Conservation (phyloP, 2,329 filamentous ascomycete genomes). For the Chaetomium olivaceum region DNA sequence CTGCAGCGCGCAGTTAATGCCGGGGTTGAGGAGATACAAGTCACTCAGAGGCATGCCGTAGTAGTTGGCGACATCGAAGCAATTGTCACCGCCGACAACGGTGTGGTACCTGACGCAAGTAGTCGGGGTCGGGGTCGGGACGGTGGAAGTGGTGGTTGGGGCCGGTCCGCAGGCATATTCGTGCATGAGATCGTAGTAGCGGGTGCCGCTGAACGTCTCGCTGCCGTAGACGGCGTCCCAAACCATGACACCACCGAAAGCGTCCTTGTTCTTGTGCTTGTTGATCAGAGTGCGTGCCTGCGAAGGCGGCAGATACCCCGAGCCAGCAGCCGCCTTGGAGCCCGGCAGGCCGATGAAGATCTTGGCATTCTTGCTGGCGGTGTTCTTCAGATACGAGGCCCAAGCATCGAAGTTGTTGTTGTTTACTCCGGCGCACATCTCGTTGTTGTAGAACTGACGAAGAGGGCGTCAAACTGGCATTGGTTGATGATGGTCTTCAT, state of each 20-base stretch:
- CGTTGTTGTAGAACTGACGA: conserved; percentile 54
- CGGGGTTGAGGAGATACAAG: conserved; percentile 25
- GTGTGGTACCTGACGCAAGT: conserved; percentile 24
- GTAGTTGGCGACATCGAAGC: conserved; percentile 23
- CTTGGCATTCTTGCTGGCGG: conserved; percentile 41
- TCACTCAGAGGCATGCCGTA: conserved; percentile 20
- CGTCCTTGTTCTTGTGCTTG: conserved; percentile 31
- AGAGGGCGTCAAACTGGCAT: conserved; percentile 45
- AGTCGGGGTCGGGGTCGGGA: conserved; percentile 21
- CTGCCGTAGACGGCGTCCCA: conserved; percentile 37
- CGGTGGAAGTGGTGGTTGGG: conserved; percentile 19
- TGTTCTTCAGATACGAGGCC: conserved; percentile 37
- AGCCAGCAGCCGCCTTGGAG: conserved; percentile 26
- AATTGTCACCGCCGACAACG: conserved; percentile 23
- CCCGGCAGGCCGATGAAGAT: conserved; percentile 45
- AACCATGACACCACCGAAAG: conserved; percentile 41
- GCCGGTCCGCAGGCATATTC: conserved; percentile 20
- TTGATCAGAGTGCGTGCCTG: conserved; percentile 31
- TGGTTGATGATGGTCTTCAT: conserved; percentile 46
- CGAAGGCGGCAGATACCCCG: conserved; percentile 35
- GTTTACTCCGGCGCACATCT: conserved; percentile 40
- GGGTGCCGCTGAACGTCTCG: conserved; percentile 23
- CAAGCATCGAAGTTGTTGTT: conserved; percentile 43
- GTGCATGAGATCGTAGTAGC: conserved; percentile 34
- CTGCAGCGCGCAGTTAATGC: background rate